Percentiles rank a stretch among this genome's conserved stretches.
These are phyloP conservation scores for Saprolegnia diclina DNA, from an alignment of 352 stramenopile genomes.

Conservation along the genomic window DNA sequence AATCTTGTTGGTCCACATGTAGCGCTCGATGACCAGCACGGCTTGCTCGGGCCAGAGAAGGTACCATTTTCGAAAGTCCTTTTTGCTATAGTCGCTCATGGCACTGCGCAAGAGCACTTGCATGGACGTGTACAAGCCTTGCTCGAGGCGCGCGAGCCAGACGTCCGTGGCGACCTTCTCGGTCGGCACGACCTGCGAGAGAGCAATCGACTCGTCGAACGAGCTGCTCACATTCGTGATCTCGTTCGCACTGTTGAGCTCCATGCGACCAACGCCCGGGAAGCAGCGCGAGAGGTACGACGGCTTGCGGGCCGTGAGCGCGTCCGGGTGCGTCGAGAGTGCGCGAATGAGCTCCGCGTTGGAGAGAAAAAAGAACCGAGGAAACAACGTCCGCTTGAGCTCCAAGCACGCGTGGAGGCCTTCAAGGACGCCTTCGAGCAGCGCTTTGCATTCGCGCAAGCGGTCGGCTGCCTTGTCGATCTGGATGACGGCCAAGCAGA, in stretches of 20 bases:
- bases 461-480: conserved; percentile 33
- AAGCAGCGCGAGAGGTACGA: conserved; percentile 47
- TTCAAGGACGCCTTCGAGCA: conserved; percentile 45
- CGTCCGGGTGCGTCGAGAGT: conserved; percentile 30
- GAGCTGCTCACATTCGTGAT: conserved; percentile 52
- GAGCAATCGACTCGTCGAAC: conserved; percentile 45
- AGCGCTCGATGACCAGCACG: conserved; percentile 43
- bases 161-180: conserved; percentile 32
- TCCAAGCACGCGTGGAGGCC: conserved; percentile 47
- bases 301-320: not conserved
- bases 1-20: conserved; percentile 54
- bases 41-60: conserved; percentile 74
- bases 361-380: conserved; percentile 63
- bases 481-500: conserved; percentile 38
- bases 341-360: conserved; percentile 50
- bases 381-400: conserved; percentile 44
- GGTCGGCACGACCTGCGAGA: conserved; percentile 52
- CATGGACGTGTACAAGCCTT: conserved; percentile 52
- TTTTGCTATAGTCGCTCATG: conserved; percentile 52
- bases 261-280: conserved; percentile 43
- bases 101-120: conserved; percentile 60
- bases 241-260: conserved; percentile 45
- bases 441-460: conserved; percentile 34
- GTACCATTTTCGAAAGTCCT: conserved; percentile 82
- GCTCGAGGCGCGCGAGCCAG: conserved; percentile 64